These are phyloP conservation scores for Brassica nigra DNA, from an alignment of 345 rosid genomes.

Conservation along the genomic window DNA sequence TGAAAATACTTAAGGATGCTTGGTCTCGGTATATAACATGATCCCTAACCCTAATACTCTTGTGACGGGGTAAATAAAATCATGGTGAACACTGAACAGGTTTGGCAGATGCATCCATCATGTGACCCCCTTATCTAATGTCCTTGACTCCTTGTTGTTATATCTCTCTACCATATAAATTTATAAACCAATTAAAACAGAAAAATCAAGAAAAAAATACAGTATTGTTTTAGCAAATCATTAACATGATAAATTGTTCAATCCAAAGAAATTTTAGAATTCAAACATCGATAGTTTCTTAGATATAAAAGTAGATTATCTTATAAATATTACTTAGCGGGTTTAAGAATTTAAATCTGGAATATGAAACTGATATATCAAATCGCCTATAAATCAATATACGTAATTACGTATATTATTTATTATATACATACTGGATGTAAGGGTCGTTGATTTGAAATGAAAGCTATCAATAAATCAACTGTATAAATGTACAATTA, in stretches of 20 bases:
- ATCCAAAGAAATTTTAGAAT: neutral
- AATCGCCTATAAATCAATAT: neutral
- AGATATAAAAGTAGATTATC: neutral
- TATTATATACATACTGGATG: neutral
- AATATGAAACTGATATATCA: conserved; percentile 10
- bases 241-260: neutral
- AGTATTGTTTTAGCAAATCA: neutral
- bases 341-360: neutral
- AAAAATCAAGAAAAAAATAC: neutral
- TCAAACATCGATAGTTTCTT: neutral
- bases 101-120: conserved; percentile 32
- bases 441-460: conserved; percentile 20
- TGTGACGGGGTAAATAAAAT: neutral
- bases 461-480: conserved; percentile 25
- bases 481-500: conserved; percentile 22
- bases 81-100: neutral
- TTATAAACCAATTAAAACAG: neutral
- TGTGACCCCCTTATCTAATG: conserved; percentile 29
- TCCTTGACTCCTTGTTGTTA: conserved; percentile 8
- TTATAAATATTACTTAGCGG: neutral
- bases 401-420: neutral
- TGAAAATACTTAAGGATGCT: neutral
- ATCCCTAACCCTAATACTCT: conserved; percentile 15
- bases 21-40: neutral
- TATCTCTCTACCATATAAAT: neutral